phyloP scores from a whole-genome alignment of 2,329 filamentous ascomycete genomes.

The Mollisia scopiformis region DNA sequence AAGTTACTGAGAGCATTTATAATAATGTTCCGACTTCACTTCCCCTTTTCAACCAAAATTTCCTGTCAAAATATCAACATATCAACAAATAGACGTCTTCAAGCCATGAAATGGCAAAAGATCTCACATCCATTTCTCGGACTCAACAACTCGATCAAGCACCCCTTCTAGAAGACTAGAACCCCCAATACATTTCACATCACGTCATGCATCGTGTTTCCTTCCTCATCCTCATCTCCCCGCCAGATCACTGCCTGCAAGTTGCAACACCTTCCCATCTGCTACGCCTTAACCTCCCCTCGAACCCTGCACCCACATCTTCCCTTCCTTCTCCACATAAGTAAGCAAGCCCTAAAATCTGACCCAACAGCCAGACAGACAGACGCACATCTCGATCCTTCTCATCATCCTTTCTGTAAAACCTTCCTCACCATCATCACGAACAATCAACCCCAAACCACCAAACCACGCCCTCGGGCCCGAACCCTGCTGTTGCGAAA shows the following conservation, averaged over 20 bases:
- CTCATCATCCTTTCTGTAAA: too few species aligned
- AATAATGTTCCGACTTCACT: neutral
- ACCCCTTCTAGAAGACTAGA: neutral
- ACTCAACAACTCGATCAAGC: neutral
- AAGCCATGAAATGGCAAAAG: neutral
- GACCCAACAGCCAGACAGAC: neutral
- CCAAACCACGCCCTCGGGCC: neutral
- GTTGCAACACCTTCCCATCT: neutral
- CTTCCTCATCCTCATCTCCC: neutral
- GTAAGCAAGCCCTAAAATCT: neutral
- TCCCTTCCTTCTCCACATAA: neutral
- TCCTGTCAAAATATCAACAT: neutral
- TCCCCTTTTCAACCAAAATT: neutral
- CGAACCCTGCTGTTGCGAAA: neutral
- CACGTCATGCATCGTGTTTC: neutral
- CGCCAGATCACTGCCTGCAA: neutral
- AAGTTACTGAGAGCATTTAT: neutral
- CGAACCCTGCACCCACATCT: neutral
- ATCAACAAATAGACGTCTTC: neutral
- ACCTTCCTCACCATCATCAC: too few species aligned
- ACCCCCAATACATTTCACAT: neutral
- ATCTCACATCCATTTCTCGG: neutral
- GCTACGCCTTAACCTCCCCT: too few species aligned
- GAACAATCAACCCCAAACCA: too few species aligned
- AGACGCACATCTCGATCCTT: neutral